Conservation (phyloP, 768 basidiomycete species). For the Pisolithus orientalis region DNA sequence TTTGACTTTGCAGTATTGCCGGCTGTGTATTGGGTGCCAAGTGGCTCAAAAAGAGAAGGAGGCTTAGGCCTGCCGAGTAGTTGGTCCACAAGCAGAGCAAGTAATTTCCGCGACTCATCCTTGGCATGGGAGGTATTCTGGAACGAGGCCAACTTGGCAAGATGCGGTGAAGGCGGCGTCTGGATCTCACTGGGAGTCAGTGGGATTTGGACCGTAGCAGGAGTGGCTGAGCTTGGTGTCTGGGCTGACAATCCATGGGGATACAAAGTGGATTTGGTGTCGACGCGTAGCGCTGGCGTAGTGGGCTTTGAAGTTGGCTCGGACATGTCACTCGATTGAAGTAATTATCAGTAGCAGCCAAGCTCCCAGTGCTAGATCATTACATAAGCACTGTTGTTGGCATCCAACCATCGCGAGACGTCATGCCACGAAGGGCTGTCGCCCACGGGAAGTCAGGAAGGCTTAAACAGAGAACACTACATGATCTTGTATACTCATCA, state of each 20-base stretch:
- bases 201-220: constrained; percentile 25
- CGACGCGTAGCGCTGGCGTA: constrained; percentile 6
- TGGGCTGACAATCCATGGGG: constrained; percentile 1
- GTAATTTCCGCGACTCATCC: constrained; percentile 63
- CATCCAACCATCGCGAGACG: neutral
- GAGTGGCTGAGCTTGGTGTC: constrained; percentile 13
- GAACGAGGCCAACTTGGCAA: constrained; percentile 12
- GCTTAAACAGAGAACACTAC: constrained; percentile 41
- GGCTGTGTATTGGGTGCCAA: constrained; percentile 32
- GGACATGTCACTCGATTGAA: neutral
- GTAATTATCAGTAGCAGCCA: too few species aligned
- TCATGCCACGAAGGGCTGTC: constrained; percentile 17
- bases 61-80: constrained; percentile 53
- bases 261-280: constrained; percentile 3
- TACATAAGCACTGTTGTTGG: too few species aligned
- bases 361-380: too few species aligned
- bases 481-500: constrained; percentile 28
- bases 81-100: constrained; percentile 58
- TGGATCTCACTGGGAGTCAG: constrained; percentile 18
- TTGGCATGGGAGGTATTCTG: constrained; percentile 35
- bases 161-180: constrained; percentile 17
- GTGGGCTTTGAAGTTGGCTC: neutral
- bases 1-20: constrained; percentile 38
- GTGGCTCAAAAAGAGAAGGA: constrained; percentile 43
- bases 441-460: constrained; percentile 17